These are phyloP conservation scores for Ephemerocybe angulata DNA, from an alignment of 768 basidiomycete genomes.

Conservation along the genomic window DNA sequence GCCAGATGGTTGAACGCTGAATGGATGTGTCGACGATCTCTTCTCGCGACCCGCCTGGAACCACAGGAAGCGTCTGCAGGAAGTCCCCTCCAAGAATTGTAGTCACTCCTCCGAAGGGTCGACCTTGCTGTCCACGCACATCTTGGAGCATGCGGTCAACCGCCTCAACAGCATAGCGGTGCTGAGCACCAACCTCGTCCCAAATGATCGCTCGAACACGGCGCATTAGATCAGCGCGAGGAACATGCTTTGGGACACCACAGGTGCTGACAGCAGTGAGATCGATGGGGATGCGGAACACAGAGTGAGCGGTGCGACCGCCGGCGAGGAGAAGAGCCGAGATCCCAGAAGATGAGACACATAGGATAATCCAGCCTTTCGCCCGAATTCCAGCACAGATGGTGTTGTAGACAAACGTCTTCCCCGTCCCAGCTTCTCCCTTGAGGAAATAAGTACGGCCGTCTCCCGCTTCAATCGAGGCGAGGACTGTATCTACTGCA, in stretches of 20 bases:
- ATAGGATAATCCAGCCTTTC: conserved; percentile 34
- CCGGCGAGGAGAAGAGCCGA: conserved; percentile 40
- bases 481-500: conserved; percentile 7
- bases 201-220: no score
- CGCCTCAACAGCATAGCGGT: neutral
- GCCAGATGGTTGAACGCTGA: neutral
- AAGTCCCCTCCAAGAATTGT: neutral
- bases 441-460: neutral
- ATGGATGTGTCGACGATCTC: neutral
- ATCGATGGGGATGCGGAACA: conserved; percentile 45
- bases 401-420: conserved; percentile 41
- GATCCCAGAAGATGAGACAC: conserved; percentile 50
- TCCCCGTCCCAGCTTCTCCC: no score
- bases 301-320: conserved; percentile 44
- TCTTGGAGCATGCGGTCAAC: neutral
- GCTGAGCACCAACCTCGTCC: neutral
- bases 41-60: neutral
- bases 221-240: neutral
- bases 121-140: neutral
- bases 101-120: neutral
- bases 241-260: neutral
- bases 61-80: no score
- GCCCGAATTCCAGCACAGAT: conserved; percentile 25
- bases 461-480: no score
- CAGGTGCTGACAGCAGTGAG: no score